Evolutionary conservation across 129 eudicot genomes (phyloP).

Genomic region (Dittrichia graveolens): DNA sequence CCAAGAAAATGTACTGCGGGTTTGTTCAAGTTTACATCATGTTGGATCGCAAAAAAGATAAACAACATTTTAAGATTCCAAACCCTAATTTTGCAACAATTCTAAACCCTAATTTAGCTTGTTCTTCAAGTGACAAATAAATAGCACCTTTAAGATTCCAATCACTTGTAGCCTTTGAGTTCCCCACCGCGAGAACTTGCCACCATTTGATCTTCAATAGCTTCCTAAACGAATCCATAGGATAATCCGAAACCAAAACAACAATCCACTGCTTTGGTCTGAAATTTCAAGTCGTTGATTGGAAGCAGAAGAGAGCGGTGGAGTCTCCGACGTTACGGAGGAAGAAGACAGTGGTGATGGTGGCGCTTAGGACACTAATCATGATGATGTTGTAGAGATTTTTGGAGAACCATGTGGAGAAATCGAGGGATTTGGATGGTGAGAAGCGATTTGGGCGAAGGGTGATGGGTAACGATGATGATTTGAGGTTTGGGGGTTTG

Average conservation of each 20-base stretch:
- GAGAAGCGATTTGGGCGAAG: slow-evolving; percentile 41
- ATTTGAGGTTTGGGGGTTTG: slow-evolving; percentile 46
- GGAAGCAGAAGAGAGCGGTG: slow-evolving; percentile 70
- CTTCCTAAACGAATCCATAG: slow-evolving; percentile 57
- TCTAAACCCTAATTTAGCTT: slow-evolving; percentile 77
- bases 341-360: slow-evolving; percentile 74
- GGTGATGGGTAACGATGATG: slow-evolving; percentile 35
- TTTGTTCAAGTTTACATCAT: too few species aligned
- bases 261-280: slow-evolving; percentile 82
- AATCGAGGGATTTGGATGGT: slow-evolving; percentile 66
- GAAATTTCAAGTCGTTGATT: slow-evolving; percentile 56
- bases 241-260: slow-evolving; percentile 74
- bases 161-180: slow-evolving; percentile 74
- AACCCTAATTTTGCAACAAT: slow-evolving; percentile 79
- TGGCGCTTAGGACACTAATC: slow-evolving; percentile 43
- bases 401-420: slow-evolving; percentile 81
- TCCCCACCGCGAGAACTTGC: slow-evolving; percentile 89
- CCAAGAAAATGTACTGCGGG: too few species aligned
- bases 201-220: slow-evolving; percentile 71
- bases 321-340: slow-evolving; percentile 72
- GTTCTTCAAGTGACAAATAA: slow-evolving; percentile 71
- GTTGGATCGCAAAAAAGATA: slow-evolving; percentile 98
- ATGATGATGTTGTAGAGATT: slow-evolving; percentile 66
- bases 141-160: slow-evolving; percentile 83
- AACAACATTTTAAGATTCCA: slow-evolving; percentile 80